Evolutionary conservation across 176 grass and related monocot species (phyloP).

Genomic region (Metroxylon sagu): DNA sequence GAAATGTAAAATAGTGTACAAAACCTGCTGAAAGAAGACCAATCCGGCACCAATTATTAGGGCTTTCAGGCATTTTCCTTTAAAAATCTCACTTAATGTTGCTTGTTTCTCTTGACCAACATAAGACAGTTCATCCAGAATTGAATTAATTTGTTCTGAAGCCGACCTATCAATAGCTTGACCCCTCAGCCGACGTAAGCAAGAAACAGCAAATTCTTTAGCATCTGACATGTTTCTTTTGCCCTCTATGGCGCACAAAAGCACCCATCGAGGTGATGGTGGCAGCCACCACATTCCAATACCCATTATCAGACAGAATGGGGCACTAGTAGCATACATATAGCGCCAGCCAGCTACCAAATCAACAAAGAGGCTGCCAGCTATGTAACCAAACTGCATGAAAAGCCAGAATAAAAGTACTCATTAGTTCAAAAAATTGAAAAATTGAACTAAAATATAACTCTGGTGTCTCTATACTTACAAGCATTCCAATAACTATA

Average conservation of each 20-base stretch:
- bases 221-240: constrained; percentile 45
- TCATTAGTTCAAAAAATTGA: background rate
- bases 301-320: constrained; percentile 66
- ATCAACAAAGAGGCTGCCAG: constrained; percentile 67
- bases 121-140: constrained; percentile 70
- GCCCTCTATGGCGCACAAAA: constrained; percentile 87
- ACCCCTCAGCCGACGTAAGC: constrained; percentile 82
- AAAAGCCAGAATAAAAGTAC: constrained; percentile 17
- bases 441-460: background rate
- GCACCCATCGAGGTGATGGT: constrained; percentile 80
- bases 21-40: constrained; percentile 96
- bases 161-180: constrained; percentile 37
- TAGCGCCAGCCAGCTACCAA: constrained; percentile 76
- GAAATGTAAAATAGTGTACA: constrained; percentile 8
- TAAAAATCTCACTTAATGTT: constrained; percentile 71
- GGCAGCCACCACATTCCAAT: constrained; percentile 86
- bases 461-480: constrained; percentile 32
- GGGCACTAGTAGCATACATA: constrained; percentile 65
- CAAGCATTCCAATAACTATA: constrained; percentile 99
- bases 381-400: constrained; percentile 79
- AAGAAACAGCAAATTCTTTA: constrained; percentile 53
- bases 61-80: constrained; percentile 91
- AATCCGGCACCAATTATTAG: constrained; percentile 84
- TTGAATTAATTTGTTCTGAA: constrained; percentile 51
- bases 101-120: constrained; percentile 39